Conservation (phyloP, 257 asterid species). For the Primulina eburnea region DNA sequence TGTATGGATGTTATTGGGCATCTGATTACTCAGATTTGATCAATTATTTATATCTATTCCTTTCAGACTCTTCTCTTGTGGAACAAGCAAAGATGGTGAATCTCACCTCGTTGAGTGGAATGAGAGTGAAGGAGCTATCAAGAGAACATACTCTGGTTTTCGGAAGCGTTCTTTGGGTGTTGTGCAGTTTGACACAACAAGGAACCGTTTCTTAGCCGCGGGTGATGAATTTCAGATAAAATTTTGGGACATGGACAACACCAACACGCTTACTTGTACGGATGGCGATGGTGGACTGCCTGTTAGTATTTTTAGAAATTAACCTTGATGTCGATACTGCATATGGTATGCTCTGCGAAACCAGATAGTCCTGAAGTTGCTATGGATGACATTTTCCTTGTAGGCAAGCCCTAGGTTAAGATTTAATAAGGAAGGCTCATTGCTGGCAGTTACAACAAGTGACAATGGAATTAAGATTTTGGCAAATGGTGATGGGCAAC, state of each 20-base stretch:
- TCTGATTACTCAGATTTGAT: neutral
- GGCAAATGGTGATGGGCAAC: conserved; percentile 84
- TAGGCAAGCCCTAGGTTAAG: conserved; percentile 90
- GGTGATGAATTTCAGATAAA: conserved; percentile 92
- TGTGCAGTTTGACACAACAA: conserved; percentile 83
- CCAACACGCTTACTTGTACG: conserved; percentile 56
- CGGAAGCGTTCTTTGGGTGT: conserved; percentile 87
- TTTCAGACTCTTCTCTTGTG: conserved; percentile 89
- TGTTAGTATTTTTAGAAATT: conserved; percentile 46
- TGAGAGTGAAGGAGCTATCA: conserved; percentile 93
- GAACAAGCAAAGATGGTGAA: conserved; percentile 95
- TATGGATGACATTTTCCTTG: conserved; percentile 21
- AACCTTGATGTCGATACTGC: conserved; percentile 22
- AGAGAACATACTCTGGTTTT: conserved; percentile 75
- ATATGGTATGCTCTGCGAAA: conserved; percentile 4
- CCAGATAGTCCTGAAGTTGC: conserved; percentile 7
- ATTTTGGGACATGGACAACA: conserved; percentile 93
- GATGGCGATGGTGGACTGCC: conserved; percentile 92
- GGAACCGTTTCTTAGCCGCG: conserved; percentile 85
- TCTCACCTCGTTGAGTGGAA: conserved; percentile 95
- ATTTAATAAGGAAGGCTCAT: conserved; percentile 85
- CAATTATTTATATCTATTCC: conserved; percentile 24
- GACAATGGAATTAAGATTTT: conserved; percentile 88
- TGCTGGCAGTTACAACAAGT: conserved; percentile 84
- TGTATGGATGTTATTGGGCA: neutral